Percentiles rank a stretch among this genome's conserved stretches.
Conservation (phyloP, 208 protist genomes). For the Tetramitus jugosus region DNA sequence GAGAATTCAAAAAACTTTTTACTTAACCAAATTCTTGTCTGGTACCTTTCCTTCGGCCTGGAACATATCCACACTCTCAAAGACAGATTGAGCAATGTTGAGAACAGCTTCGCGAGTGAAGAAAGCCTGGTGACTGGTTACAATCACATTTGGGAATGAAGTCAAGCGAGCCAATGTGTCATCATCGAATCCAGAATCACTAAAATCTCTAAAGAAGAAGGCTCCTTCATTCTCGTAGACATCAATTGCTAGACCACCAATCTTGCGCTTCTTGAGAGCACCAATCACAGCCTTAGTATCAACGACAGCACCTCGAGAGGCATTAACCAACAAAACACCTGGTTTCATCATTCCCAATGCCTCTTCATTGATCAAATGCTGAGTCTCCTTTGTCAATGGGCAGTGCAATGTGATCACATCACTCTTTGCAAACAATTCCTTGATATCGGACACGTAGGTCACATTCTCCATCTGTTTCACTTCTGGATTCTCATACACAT, state of each 20-base stretch:
- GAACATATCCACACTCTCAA: no score
- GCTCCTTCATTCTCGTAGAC: no score
- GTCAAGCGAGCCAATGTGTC: not conserved
- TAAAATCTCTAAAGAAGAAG: no score
- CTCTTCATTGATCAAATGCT: slow-evolving; percentile 54
- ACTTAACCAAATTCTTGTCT: no score
- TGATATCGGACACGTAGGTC: slow-evolving; percentile 22
- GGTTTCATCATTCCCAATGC: slow-evolving; percentile 50
- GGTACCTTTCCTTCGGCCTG: no score
- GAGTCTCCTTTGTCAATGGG: slow-evolving; percentile 43
- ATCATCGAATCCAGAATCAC: slow-evolving; percentile 28
- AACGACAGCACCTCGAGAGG: slow-evolving; percentile 50
- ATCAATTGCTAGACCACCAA: slow-evolving; percentile 50
- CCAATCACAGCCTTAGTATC: slow-evolving; percentile 47
- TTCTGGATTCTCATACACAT: slow-evolving; percentile 37
- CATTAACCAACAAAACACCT: slow-evolving; percentile 58
- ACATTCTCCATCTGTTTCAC: slow-evolving; percentile 14
- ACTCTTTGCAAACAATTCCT: slow-evolving; percentile 46
- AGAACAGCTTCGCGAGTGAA: not conserved
- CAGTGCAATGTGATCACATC: slow-evolving; percentile 61
- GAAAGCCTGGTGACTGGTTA: slow-evolving; percentile 15
- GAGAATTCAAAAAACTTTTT: no score
- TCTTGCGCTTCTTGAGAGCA: slow-evolving; percentile 43
- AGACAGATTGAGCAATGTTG: no score
- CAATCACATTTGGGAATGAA: slow-evolving; percentile 1